Evolutionary conservation across 2,329 filamentous ascomycete genomes (phyloP), one percentile per base, ranked within the genome.

Genomic region (Exophiala sp.): DNA sequence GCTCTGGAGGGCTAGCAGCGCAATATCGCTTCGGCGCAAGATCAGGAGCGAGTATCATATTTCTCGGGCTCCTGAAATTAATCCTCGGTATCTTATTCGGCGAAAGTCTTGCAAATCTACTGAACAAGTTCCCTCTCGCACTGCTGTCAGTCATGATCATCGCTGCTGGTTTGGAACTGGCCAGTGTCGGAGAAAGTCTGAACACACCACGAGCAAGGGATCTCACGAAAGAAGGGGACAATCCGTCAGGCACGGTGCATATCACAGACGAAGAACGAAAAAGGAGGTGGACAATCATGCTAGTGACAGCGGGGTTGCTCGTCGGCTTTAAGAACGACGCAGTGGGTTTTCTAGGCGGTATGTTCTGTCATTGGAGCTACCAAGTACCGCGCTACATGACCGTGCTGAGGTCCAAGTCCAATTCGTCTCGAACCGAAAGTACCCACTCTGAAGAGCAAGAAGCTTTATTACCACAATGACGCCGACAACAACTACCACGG

Each of bases 1-100:
- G 92, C 4, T 90, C 90, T 0, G 92, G 92, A 2, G 92, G 92
- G 0, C 76, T 97, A 0, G 94, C 94, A 4, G 94, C 88, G 0
- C 92, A 97, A 68, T 89, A 90, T 69, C 84, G 90, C 3, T 97
- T 97, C 63, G 92, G 92, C 0, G 91, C 92, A 3, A 85, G 92
- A 44, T 95, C 89, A 55, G 92, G 92, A 8, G 84, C 89, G 0
- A 91, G 87, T 63, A 80, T 96, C 57, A 83, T 96, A 49, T 68
- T 95, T 20, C 81, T 97, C 0, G 92, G 92, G 0, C 42, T 81
- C 0, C 72, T 88, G 91, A 68, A 96, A 69, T 70, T 96, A 4
- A 4, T 86, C 0, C 75, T 96, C 0, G 92, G 92, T 0, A 67
- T 96, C 0, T 65, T 89, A 29, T 87, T 91, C 42, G 88, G 89